Evolutionary conservation across 768 basidiomycete genomes (phyloP).

Genomic region (Pisolithus sp.): DNA sequence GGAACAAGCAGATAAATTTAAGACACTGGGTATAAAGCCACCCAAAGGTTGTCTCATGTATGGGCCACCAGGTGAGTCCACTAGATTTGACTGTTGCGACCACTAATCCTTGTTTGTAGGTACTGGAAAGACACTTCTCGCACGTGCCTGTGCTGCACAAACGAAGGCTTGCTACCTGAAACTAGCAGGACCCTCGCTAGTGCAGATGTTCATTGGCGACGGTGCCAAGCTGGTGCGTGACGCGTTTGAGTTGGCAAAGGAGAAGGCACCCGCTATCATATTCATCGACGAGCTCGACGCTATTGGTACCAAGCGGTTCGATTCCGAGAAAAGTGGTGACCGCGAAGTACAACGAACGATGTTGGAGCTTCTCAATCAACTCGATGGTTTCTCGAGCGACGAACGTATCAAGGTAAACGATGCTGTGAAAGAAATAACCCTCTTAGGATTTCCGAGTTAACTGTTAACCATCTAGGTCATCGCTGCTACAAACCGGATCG

Average conservation of each 20-base stretch:
- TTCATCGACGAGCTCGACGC: slow-evolving; percentile 98
- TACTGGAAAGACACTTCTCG: slow-evolving; percentile 96
- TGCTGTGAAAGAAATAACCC: not conserved
- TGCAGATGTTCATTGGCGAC: slow-evolving; percentile 99
- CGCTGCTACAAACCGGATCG: slow-evolving; percentile 97
- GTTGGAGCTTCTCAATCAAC: slow-evolving; percentile 95
- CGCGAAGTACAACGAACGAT: slow-evolving; percentile 99
- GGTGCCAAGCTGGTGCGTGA: slow-evolving; percentile 98
- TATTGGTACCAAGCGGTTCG: slow-evolving; percentile 98
- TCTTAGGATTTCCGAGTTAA: slow-evolving; percentile 1
- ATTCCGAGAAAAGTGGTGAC: slow-evolving; percentile 98
- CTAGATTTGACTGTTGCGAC: not conserved
- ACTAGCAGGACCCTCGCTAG: slow-evolving; percentile 93
- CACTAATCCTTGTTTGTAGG: slow-evolving; percentile 35
- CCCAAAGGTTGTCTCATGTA: slow-evolving; percentile 99
- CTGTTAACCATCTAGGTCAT: slow-evolving; percentile 61
- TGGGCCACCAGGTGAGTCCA: slow-evolving; percentile 81
- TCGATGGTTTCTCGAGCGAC: slow-evolving; percentile 96
- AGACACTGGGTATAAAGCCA: slow-evolving; percentile 94
- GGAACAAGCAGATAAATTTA: slow-evolving; percentile 98
- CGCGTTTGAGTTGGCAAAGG: slow-evolving; percentile 95
- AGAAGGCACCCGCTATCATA: slow-evolving; percentile 98
- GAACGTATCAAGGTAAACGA: slow-evolving; percentile 84
- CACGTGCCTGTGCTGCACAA: slow-evolving; percentile 95
- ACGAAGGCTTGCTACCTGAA: slow-evolving; percentile 98